phyloP scores from a whole-genome alignment of 106 monocot genomes.

The Vanilla planifolia region DNA sequence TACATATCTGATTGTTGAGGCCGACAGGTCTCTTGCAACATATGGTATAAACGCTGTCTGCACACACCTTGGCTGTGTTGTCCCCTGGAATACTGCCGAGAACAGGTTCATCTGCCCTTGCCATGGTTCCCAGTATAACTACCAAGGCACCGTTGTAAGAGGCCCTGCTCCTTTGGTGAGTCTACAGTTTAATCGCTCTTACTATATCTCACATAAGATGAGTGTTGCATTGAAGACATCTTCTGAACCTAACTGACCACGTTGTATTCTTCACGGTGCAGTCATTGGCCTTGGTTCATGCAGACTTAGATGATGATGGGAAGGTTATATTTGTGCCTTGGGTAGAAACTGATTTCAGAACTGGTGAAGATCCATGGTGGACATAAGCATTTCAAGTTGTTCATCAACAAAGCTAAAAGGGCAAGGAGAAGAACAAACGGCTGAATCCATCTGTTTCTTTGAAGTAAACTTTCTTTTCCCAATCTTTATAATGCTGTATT shows the following conservation, averaged over 20 bases:
- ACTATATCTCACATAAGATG: too few relatives aligned
- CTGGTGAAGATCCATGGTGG: constrained; percentile 91
- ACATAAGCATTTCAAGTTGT: constrained; percentile 25
- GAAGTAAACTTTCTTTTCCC: not conserved
- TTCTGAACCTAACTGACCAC: too few relatives aligned
- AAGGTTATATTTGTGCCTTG: constrained; percentile 92
- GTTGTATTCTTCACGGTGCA: constrained; percentile 14
- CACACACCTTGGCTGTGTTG: constrained; percentile 96
- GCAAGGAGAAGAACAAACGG: not conserved
- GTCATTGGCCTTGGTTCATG: constrained; percentile 95
- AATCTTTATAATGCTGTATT: not conserved
- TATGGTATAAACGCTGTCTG: constrained; percentile 95
- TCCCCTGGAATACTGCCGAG: constrained; percentile 86
- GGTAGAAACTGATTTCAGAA: constrained; percentile 96
- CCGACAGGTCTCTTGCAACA: constrained; percentile 75
- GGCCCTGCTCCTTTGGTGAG: constrained; percentile 96
- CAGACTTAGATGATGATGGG: constrained; percentile 75
- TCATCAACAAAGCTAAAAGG: not conserved
- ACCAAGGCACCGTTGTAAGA: constrained; percentile 87
- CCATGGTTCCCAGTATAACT: constrained; percentile 95
- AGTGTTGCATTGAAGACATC: too few relatives aligned
- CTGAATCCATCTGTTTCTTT: not conserved
- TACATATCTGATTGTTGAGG: constrained; percentile 90
- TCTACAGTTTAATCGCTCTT: too few relatives aligned
- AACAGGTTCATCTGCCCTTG: constrained; percentile 98